Evolutionary conservation across 2,329 filamentous ascomycete genomes (phyloP).

Genomic region (Fusarium buxicola): DNA sequence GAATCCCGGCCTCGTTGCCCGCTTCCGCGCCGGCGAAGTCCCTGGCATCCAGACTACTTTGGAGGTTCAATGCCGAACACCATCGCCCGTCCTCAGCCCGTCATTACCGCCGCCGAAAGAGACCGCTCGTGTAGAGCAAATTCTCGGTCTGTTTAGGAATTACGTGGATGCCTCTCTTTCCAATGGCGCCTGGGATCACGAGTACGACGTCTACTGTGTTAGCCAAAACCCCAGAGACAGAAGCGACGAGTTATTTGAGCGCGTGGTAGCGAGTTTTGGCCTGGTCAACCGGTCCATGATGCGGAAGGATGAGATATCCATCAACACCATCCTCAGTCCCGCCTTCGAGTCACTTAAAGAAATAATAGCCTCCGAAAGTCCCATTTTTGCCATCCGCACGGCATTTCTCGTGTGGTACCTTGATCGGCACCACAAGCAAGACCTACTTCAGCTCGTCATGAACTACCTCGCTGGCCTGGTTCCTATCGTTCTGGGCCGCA

Average conservation of each 20-base stretch:
- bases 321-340: constrained; percentile 48
- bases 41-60: constrained; percentile 48
- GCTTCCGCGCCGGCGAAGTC: constrained; percentile 47
- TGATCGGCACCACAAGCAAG: constrained; percentile 49
- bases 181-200: constrained; percentile 45
- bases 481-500: constrained; percentile 46
- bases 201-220: constrained; percentile 48
- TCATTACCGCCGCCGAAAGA: constrained; percentile 41
- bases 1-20: constrained; percentile 51
- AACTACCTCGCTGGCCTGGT: constrained; percentile 48
- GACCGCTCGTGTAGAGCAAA: constrained; percentile 42
- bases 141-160: constrained; percentile 45
- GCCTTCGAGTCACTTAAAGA: constrained; percentile 52
- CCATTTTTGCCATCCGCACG: constrained; percentile 49
- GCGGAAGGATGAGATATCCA: constrained; percentile 48
- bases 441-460: constrained; percentile 49
- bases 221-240: constrained; percentile 43
- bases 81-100: constrained; percentile 39
- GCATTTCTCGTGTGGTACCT: constrained; percentile 53
- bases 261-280: constrained; percentile 50
- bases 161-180: constrained; percentile 49
- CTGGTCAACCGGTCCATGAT: constrained; percentile 51
- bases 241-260: constrained; percentile 52
- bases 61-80: constrained; percentile 51
- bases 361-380: constrained; percentile 50